phyloP scores from a whole-genome alignment of 192 early-diverging fungal genomes.

The Coemansia aciculifera region DNA sequence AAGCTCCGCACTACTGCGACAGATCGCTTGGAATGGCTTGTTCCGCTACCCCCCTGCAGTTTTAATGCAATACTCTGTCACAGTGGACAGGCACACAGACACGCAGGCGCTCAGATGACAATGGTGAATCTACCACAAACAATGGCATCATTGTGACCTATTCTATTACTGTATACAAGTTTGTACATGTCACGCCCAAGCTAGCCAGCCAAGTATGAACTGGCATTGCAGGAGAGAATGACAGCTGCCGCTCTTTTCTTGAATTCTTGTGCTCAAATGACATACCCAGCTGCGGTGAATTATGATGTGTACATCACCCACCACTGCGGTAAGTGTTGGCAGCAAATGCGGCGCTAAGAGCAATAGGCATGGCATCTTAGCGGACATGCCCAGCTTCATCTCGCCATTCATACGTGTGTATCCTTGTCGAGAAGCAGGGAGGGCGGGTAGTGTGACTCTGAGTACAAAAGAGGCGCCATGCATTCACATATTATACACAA shows the following conservation, averaged over 20 bases:
- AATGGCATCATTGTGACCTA: constrained; percentile 10
- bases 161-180: background rate
- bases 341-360: background rate
- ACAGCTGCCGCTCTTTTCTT: background rate
- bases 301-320: background rate
- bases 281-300: background rate
- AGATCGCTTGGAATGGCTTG: background rate
- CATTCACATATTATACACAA: background rate
- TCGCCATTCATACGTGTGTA: background rate
- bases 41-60: background rate
- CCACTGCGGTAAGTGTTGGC: background rate
- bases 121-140: constrained; percentile 3
- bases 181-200: background rate
- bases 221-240: background rate
- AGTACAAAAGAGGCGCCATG: constrained; percentile 5
- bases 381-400: background rate
- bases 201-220: background rate
- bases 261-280: background rate
- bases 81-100: background rate
- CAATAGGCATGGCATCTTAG: background rate
- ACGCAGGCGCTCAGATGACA: constrained; percentile 1
- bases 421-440: background rate
- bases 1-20: constrained; percentile 6
- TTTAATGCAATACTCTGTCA: background rate
- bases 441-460: background rate